Evolutionary conservation across 495 filamentous ascomycete genomes (phyloP).

Genomic region (Penicillium lividum): DNA sequence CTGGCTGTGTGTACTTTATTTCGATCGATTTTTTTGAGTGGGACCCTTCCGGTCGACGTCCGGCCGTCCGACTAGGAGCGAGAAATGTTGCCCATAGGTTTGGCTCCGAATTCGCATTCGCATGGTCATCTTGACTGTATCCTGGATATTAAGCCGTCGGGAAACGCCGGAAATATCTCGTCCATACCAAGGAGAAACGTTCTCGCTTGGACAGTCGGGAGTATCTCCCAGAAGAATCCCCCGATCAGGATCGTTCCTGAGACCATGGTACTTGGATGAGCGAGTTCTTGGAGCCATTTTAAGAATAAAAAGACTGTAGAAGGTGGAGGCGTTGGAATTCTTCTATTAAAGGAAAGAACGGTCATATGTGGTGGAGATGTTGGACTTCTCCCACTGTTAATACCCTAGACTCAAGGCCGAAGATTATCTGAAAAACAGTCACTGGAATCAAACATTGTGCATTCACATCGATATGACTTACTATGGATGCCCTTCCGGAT

Average conservation of each 20-base stretch:
- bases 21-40: neutral
- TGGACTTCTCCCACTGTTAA: neutral
- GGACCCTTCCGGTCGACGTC: neutral
- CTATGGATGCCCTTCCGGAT: neutral
- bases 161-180: neutral
- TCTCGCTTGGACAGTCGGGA: neutral
- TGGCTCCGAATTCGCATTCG: neutral
- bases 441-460: neutral
- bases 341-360: neutral
- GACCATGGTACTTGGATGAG: neutral
- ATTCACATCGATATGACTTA: neutral
- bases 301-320: neutral
- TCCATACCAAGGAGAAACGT: neutral
- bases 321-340: neutral
- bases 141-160: neutral
- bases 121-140: neutral
- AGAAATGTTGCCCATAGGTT: neutral
- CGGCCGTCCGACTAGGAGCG: neutral
- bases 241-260: neutral
- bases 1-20: neutral
- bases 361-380: neutral
- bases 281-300: neutral
- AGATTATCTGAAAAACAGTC: neutral
- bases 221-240: neutral
- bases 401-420: neutral